A percentile compares a stretch with the other conserved stretches of the same genome.
Evolutionary conservation across 192 early-diverging fungal species (phyloP).

Genomic region (Coemansia sp.): DNA sequence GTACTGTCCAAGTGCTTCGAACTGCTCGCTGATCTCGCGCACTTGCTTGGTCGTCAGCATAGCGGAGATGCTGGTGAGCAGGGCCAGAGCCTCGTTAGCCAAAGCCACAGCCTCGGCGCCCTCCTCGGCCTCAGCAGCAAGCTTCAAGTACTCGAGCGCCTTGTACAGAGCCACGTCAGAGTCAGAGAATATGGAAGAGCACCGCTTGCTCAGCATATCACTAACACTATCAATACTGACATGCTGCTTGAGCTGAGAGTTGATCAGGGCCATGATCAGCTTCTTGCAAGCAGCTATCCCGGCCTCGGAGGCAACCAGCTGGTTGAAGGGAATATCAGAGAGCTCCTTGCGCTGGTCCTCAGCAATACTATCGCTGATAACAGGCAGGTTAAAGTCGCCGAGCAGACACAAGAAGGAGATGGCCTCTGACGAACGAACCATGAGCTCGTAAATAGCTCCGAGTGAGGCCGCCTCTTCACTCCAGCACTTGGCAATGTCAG

Average conservation of each 20-base stretch:
- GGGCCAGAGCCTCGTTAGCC: slow-evolving; percentile 48
- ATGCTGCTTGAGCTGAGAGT: slow-evolving; percentile 56
- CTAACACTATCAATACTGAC: slow-evolving; percentile 60
- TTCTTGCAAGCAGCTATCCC: slow-evolving; percentile 60
- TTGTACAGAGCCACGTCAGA: slow-evolving; percentile 67
- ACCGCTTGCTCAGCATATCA: slow-evolving; percentile 61
- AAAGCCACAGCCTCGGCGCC: slow-evolving; percentile 41
- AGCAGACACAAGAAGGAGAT: slow-evolving; percentile 67
- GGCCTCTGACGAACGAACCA: slow-evolving; percentile 60
- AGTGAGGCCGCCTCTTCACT: slow-evolving; percentile 61
- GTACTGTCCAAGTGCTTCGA: slow-evolving; percentile 47
- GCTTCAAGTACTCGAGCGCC: slow-evolving; percentile 58
- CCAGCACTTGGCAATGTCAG: slow-evolving; percentile 53
- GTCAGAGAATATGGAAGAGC: slow-evolving; percentile 62
- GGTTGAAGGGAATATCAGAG: slow-evolving; percentile 56
- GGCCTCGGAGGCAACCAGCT: slow-evolving; percentile 52
- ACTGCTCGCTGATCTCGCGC: slow-evolving; percentile 54
- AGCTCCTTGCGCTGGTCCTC: slow-evolving; percentile 51
- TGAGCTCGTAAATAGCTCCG: slow-evolving; percentile 57
- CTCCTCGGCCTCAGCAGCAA: slow-evolving; percentile 53
- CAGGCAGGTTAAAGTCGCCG: slow-evolving; percentile 63
- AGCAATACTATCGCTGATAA: slow-evolving; percentile 50
- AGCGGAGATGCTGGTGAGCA: slow-evolving; percentile 53
- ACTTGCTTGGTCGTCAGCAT: slow-evolving; percentile 48
- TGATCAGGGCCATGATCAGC: slow-evolving; percentile 66